Conservation (phyloP, 495 filamentous ascomycete species). For the Chaetomidium leptoderma region DNA sequence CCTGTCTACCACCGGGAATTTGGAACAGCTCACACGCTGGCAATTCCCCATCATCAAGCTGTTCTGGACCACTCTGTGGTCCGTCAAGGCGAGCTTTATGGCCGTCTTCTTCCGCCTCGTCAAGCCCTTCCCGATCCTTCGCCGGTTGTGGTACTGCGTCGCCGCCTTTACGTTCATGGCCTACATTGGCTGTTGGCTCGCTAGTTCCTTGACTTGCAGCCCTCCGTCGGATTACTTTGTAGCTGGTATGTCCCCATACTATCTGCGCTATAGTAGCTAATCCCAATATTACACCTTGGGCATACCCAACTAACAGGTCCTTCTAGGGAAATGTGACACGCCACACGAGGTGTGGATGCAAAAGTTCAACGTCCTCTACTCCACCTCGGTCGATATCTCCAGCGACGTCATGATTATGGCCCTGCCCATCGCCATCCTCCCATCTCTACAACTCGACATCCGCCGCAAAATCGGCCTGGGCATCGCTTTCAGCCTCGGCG, state of each 20-base stretch:
- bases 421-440: slow-evolving; percentile 7
- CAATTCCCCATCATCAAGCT: slow-evolving; percentile 16
- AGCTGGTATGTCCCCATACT: neutral
- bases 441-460: neutral
- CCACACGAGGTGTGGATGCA: slow-evolving; percentile 2
- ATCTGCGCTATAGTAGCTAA: no score
- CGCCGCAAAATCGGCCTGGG: slow-evolving; percentile 6
- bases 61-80: slow-evolving; percentile 7
- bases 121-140: slow-evolving; percentile 8
- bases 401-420: slow-evolving; percentile 11
- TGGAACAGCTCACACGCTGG: slow-evolving; percentile 9
- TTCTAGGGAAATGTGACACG: neutral
- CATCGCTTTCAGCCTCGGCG: slow-evolving; percentile 9
- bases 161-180: slow-evolving; percentile 2
- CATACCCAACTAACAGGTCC: neutral
- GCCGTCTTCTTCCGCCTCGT: slow-evolving; percentile 11
- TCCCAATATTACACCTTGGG: no score
- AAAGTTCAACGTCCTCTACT: slow-evolving; percentile 1
- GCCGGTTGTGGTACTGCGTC: slow-evolving; percentile 8
- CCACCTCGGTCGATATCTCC: neutral
- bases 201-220: slow-evolving; percentile 4
- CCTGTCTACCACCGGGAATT: neutral
- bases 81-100: slow-evolving; percentile 10
- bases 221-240: slow-evolving; percentile 4
- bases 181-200: slow-evolving; percentile 6